phyloP scores from a whole-genome alignment of 768 basidiomycete species.

The Sutorius australiensis region DNA sequence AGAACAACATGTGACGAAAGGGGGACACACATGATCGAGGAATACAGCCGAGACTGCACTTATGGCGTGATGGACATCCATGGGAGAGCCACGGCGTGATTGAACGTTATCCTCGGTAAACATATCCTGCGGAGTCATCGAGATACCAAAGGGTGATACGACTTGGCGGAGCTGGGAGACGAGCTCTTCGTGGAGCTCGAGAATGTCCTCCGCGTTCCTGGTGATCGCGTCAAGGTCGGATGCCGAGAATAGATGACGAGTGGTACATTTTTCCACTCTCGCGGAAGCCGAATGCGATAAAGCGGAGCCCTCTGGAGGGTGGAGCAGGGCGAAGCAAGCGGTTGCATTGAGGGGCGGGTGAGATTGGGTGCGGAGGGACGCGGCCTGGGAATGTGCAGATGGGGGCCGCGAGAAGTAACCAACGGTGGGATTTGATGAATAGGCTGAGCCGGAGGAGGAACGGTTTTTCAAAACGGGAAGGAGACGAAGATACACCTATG shows the following conservation, averaged over 20 bases:
- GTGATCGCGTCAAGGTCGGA: conserved; percentile 55
- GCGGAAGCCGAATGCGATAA: conserved; percentile 10
- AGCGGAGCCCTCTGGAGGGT: conserved; percentile 9
- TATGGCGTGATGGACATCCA: conserved; percentile 39
- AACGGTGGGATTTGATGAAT: conserved; percentile 27
- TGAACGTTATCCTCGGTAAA: conserved; percentile 6
- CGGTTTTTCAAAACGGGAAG: conserved; percentile 46
- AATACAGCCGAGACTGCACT: conserved; percentile 51
- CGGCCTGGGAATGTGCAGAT: conserved; percentile 40
- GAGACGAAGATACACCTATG: conserved; percentile 63
- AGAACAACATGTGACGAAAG: background rate
- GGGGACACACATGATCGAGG: conserved; percentile 46
- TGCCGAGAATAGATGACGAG: conserved; percentile 54
- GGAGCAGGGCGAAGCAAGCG: conserved; percentile 17
- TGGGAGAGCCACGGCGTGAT: conserved; percentile 20
- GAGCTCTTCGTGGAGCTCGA: conserved; percentile 66
- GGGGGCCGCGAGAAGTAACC: conserved; percentile 36
- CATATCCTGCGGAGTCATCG: conserved; percentile 30
- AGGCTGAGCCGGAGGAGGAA: conserved; percentile 8
- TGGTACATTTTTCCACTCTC: conserved; percentile 32
- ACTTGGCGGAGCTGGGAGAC: conserved; percentile 50
- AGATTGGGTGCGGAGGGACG: conserved; percentile 43
- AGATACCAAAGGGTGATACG: conserved; percentile 50
- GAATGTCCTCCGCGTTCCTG: conserved; percentile 65
- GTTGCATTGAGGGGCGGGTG: conserved; percentile 34